Conservation (phyloP, 306 rosid genomes). For the Psophocarpus tetragonolobus region DNA sequence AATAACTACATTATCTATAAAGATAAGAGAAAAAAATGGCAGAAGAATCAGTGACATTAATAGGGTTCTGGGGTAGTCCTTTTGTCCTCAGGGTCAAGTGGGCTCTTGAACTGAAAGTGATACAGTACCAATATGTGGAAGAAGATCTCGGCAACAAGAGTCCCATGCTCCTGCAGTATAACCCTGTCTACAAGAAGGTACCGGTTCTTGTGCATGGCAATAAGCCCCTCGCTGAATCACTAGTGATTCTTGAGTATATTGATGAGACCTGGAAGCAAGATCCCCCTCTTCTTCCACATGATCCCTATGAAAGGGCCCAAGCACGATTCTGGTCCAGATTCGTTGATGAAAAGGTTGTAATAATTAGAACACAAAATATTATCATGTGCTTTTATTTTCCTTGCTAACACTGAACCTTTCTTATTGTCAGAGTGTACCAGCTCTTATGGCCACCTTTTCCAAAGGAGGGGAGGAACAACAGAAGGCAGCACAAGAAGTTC, state of each 20-base stretch:
- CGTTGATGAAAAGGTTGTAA: slow-evolving; percentile 46
- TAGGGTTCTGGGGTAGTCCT: slow-evolving; percentile 55
- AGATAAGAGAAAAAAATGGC: slow-evolving; percentile 21
- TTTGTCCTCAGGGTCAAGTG: slow-evolving; percentile 38
- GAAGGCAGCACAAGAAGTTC: slow-evolving; percentile 45
- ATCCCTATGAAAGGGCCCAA: slow-evolving; percentile 47
- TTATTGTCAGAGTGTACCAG: slow-evolving; percentile 42
- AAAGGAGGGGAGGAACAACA: slow-evolving; percentile 52
- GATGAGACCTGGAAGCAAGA: slow-evolving; percentile 51
- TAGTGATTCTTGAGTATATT: slow-evolving; percentile 46
- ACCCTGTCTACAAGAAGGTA: slow-evolving; percentile 45
- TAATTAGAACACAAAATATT: neutral
- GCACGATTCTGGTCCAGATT: slow-evolving; percentile 56
- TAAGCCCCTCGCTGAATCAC: slow-evolving; percentile 51
- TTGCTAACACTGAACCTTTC: neutral
- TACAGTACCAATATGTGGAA: slow-evolving; percentile 42
- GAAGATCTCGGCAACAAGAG: slow-evolving; percentile 48
- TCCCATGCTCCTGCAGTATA: slow-evolving; percentile 45
- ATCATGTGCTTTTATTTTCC: neutral
- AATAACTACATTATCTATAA: neutral
- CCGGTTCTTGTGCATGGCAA: slow-evolving; percentile 54
- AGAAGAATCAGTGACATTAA: slow-evolving; percentile 37
- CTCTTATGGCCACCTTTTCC: slow-evolving; percentile 35
- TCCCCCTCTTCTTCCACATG: slow-evolving; percentile 48
- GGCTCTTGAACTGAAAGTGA: slow-evolving; percentile 48